These are phyloP conservation scores for Thalia dealbata DNA, from an alignment of 176 grass and related monocot species.

Conservation along the genomic window DNA sequence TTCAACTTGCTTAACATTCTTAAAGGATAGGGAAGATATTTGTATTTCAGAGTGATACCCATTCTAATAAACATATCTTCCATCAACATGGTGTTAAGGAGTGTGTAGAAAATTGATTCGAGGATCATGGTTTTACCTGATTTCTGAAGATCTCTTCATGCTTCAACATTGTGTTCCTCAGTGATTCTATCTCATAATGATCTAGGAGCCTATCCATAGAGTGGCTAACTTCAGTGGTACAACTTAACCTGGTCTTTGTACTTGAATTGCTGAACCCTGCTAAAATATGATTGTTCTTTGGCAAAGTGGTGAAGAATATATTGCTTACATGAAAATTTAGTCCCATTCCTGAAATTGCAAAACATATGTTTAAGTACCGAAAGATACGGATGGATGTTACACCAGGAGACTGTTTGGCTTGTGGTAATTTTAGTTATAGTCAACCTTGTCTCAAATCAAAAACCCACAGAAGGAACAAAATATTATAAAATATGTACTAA, in stretches of 20 bases:
- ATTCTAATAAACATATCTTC: constrained; percentile 2
- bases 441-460: too few species aligned
- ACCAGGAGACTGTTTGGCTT: too few species aligned
- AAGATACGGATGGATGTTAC: neutral
- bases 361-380: neutral
- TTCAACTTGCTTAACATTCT: neutral
- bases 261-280: neutral
- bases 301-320: neutral
- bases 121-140: constrained; percentile 38
- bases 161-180: constrained; percentile 60
- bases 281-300: neutral
- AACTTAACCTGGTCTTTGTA: neutral
- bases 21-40: neutral
- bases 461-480: too few species aligned
- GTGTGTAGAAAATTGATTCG: constrained; percentile 2
- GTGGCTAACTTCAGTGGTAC: neutral
- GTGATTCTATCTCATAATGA: constrained; percentile 32
- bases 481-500: too few species aligned
- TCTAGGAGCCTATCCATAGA: constrained; percentile 44
- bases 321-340: neutral
- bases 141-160: constrained; percentile 73
- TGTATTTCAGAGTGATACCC: constrained; percentile 5
- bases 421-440: too few species aligned
- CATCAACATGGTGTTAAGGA: neutral
- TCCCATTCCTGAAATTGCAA: constrained; percentile 1